Evolutionary conservation across 2,329 filamentous ascomycete species (phyloP).

Genomic region (Fusarium musae): DNA sequence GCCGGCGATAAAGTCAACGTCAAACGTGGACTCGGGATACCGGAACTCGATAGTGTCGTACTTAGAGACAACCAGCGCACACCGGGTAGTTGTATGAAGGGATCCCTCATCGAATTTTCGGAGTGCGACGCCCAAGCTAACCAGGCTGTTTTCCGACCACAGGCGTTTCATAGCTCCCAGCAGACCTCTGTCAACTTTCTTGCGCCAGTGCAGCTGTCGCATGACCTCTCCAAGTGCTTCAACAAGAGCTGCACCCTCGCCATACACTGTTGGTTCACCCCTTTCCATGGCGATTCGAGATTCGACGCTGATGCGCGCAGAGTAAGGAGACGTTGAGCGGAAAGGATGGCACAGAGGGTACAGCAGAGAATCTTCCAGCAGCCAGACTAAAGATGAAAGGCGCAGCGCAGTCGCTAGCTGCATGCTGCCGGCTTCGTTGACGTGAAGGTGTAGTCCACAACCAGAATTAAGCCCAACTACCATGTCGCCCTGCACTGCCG

Average conservation of each 20-base stretch:
- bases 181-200: constrained; percentile 17
- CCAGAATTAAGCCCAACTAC: constrained; percentile 41
- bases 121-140: constrained; percentile 22
- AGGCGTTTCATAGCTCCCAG: constrained; percentile 32
- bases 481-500: constrained; percentile 26
- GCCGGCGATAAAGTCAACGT: constrained; percentile 39
- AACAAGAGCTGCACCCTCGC: constrained; percentile 19
- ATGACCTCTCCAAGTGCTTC: constrained; percentile 1
- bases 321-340: constrained; percentile 35
- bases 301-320: constrained; percentile 28
- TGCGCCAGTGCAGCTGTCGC: constrained; percentile 3
- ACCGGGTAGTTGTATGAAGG: constrained; percentile 39
- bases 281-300: constrained; percentile 30
- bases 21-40: constrained; percentile 44
- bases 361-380: constrained; percentile 40
- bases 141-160: constrained; percentile 17
- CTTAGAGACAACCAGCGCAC: constrained; percentile 40
- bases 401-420: constrained; percentile 32
- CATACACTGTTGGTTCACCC: neutral
- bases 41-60: constrained; percentile 45
- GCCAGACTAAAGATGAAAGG: constrained; percentile 34
- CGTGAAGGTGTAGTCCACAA: constrained; percentile 45
- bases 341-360: constrained; percentile 39
- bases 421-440: constrained; percentile 34
- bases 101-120: constrained; percentile 40